Percentiles rank a stretch among this genome's conserved stretches.
Evolutionary conservation across 768 basidiomycete genomes (phyloP).

Genomic region (Tylopilus felleus): DNA sequence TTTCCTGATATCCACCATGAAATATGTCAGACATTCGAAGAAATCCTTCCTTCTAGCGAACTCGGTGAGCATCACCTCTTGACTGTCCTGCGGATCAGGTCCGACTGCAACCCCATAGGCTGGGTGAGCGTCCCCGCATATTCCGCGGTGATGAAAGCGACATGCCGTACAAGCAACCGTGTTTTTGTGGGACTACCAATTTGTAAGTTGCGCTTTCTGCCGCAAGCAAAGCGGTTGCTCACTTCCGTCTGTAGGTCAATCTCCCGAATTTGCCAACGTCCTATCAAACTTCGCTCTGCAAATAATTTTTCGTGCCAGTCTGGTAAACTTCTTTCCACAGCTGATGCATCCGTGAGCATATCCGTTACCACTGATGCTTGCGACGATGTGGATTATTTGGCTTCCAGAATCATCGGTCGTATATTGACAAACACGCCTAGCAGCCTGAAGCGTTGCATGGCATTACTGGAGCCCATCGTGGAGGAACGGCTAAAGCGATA

Average conservation of each 20-base stretch:
- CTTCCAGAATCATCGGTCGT: constrained; percentile 30
- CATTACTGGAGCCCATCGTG: constrained; percentile 30
- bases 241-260: constrained; percentile 30
- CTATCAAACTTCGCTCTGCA: constrained; percentile 34
- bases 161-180: constrained; percentile 39
- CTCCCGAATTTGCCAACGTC: constrained; percentile 35
- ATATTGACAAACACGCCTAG: constrained; percentile 32
- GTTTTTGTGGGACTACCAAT: constrained; percentile 39
- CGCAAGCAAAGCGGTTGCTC: constrained; percentile 2
- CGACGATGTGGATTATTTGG: constrained; percentile 13
- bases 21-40: constrained; percentile 30
- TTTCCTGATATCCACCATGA: constrained; percentile 36
- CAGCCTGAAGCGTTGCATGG: constrained; percentile 30
- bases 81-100: constrained; percentile 10
- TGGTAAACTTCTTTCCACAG: constrained; percentile 35
- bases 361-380: constrained; percentile 2
- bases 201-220: constrained; percentile 27
- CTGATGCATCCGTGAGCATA: constrained; percentile 33
- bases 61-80: constrained; percentile 15
- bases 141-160: constrained; percentile 30
- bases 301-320: constrained; percentile 29
- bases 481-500: constrained; percentile 31
- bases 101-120: constrained; percentile 16
- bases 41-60: constrained; percentile 23
- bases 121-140: constrained; percentile 31